Evolutionary conservation across 768 basidiomycete species (phyloP).

Genomic region (Leccinum incarnatum): DNA sequence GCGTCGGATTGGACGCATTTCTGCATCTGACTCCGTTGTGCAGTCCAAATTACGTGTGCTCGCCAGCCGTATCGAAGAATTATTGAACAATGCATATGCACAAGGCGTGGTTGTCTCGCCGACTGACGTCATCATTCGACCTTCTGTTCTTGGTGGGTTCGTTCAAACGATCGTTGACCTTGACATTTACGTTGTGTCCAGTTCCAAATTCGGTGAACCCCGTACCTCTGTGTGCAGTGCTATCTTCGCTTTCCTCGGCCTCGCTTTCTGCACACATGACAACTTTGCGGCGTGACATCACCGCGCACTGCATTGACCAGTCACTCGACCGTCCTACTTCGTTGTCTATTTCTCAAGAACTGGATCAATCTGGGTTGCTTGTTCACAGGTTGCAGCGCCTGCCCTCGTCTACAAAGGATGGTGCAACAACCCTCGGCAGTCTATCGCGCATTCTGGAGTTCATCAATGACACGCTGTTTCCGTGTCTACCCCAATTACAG

Average conservation of each 20-base stretch:
- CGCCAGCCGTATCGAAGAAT: constrained; percentile 63
- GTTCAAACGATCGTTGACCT: neutral
- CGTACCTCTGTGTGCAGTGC: constrained; percentile 50
- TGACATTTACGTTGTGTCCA: constrained; percentile 26
- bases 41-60: constrained; percentile 57
- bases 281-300: constrained; percentile 64
- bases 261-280: constrained; percentile 56
- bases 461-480: constrained; percentile 55
- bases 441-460: constrained; percentile 61
- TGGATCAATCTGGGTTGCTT: constrained; percentile 30
- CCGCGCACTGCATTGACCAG: constrained; percentile 55
- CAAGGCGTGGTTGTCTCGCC: constrained; percentile 54
- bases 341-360: constrained; percentile 37
- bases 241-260: constrained; percentile 55
- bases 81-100: constrained; percentile 65
- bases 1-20: neutral
- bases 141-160: constrained; percentile 47
- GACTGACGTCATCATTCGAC: constrained; percentile 47
- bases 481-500: constrained; percentile 49
- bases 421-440: constrained; percentile 46
- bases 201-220: constrained; percentile 55
- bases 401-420: constrained; percentile 40
- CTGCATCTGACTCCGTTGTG: neutral
- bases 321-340: constrained; percentile 53
- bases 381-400: constrained; percentile 49